Percentiles rank a stretch among this genome's conserved stretches.
These are phyloP conservation scores for Funneliformis caledonium DNA, from an alignment of 371 early-diverging fungal genomes.

Conservation along the genomic window DNA sequence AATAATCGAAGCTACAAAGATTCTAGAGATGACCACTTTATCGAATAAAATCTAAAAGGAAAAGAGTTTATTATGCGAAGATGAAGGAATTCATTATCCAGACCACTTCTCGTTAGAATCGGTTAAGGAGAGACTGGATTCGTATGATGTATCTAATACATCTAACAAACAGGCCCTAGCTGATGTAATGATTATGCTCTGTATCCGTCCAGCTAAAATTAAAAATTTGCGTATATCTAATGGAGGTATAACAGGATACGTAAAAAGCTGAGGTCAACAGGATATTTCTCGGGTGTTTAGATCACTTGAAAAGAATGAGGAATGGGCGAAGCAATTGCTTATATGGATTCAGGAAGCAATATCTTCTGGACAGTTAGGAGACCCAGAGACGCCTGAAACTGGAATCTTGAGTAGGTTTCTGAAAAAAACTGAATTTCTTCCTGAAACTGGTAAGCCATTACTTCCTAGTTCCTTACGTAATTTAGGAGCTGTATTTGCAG, in stretches of 20 bases:
- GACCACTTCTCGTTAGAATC: constrained; percentile 39
- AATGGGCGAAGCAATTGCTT: constrained; percentile 12
- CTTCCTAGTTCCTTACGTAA: background rate
- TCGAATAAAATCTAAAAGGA: constrained; percentile 14
- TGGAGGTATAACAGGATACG: constrained; percentile 20
- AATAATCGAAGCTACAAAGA: constrained; percentile 24
- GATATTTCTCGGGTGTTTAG: constrained; percentile 24
- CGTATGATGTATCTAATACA: background rate
- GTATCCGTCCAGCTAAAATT: constrained; percentile 28
- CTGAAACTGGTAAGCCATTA: background rate
- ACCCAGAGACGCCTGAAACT: constrained; percentile 10
- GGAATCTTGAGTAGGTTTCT: too few relatives aligned
- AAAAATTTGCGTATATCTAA: constrained; percentile 28
- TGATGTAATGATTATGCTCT: constrained; percentile 33
- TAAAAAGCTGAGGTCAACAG: constrained; percentile 10
- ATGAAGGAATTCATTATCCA: constrained; percentile 18
- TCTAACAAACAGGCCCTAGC: constrained; percentile 21
- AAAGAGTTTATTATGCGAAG: background rate
- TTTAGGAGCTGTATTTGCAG: constrained; percentile 17
- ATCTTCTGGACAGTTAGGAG: constrained; percentile 5
- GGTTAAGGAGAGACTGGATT: constrained; percentile 31
- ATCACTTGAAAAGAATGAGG: constrained; percentile 12
- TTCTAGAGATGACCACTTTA: constrained; percentile 11
- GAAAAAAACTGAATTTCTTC: background rate
- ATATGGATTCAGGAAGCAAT: constrained; percentile 34